Percentiles rank a stretch among this genome's conserved stretches.
Evolutionary conservation across 345 rosid genomes (phyloP).

Genomic region (Ceriops decandra): DNA sequence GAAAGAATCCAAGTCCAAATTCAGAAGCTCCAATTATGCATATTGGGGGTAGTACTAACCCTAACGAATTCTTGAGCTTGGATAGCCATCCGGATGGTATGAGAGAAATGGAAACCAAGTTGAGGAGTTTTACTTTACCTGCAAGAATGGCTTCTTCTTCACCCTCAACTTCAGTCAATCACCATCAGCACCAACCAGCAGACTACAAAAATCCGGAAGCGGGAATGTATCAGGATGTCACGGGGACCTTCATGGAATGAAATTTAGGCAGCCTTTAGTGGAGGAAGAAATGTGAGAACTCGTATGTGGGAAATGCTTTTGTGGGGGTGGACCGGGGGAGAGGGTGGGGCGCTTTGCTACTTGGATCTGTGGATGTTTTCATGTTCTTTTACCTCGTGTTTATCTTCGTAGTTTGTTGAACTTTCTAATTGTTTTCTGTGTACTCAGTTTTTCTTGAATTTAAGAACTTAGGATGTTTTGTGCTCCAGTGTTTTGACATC

Average conservation of each 20-base stretch:
- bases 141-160: constrained; percentile 69
- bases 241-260: constrained; percentile 86
- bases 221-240: constrained; percentile 64
- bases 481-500: background rate
- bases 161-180: constrained; percentile 60
- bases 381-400: constrained; percentile 14
- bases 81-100: constrained; percentile 54
- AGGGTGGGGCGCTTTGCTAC: constrained; percentile 1
- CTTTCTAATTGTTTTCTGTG: constrained; percentile 25
- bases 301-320: constrained; percentile 25
- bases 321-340: background rate
- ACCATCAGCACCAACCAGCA: constrained; percentile 40
- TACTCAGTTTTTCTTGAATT: background rate
- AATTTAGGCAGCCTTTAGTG: background rate
- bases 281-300: constrained; percentile 7
- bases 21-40: constrained; percentile 39
- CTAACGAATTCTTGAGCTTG: constrained; percentile 64
- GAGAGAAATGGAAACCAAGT: constrained; percentile 65
- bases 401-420: constrained; percentile 1
- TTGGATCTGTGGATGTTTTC: constrained; percentile 18
- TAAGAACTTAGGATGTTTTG: background rate
- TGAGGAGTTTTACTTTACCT: constrained; percentile 67
- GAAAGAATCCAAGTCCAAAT: constrained; percentile 42
- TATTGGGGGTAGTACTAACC: constrained; percentile 31
- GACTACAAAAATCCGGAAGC: constrained; percentile 55